Evolutionary conservation across 495 filamentous ascomycete genomes (phyloP).

Genomic region (Jackrogersella multiformis): DNA sequence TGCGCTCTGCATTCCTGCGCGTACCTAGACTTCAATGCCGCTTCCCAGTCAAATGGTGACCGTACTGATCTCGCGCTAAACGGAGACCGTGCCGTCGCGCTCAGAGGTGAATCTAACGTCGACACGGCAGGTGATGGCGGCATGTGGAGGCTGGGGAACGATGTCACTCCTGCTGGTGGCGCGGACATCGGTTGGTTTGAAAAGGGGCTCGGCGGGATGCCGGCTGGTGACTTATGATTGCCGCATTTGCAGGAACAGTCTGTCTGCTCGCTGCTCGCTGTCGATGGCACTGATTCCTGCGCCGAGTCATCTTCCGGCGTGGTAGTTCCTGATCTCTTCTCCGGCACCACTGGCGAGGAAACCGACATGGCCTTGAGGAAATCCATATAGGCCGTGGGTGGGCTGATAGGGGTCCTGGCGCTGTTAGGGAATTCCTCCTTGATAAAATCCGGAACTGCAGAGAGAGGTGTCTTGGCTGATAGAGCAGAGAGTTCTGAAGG

Average conservation of each 20-base stretch:
- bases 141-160: constrained; percentile 63
- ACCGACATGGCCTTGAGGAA: constrained; percentile 80
- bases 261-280: constrained; percentile 59
- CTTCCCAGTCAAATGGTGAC: constrained; percentile 70
- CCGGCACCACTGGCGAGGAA: constrained; percentile 67
- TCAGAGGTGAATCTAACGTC: constrained; percentile 54
- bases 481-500: constrained; percentile 74
- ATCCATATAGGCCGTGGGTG: constrained; percentile 88
- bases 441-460: constrained; percentile 57
- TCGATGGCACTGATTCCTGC: constrained; percentile 62
- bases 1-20: constrained; percentile 54
- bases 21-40: constrained; percentile 62
- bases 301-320: constrained; percentile 49
- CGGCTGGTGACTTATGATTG: constrained; percentile 52
- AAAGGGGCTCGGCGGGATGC: constrained; percentile 56
- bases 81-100: constrained; percentile 55
- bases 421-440: constrained; percentile 50
- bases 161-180: constrained; percentile 58
- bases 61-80: constrained; percentile 64
- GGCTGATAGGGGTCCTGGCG: constrained; percentile 87
- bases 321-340: constrained; percentile 50
- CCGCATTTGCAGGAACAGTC: constrained; percentile 66
- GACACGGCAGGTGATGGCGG: constrained; percentile 69
- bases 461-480: constrained; percentile 59
- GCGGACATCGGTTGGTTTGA: constrained; percentile 64